phyloP scores from a whole-genome alignment of 2,329 filamentous ascomycete genomes.

The Penicillium brasilianum region DNA sequence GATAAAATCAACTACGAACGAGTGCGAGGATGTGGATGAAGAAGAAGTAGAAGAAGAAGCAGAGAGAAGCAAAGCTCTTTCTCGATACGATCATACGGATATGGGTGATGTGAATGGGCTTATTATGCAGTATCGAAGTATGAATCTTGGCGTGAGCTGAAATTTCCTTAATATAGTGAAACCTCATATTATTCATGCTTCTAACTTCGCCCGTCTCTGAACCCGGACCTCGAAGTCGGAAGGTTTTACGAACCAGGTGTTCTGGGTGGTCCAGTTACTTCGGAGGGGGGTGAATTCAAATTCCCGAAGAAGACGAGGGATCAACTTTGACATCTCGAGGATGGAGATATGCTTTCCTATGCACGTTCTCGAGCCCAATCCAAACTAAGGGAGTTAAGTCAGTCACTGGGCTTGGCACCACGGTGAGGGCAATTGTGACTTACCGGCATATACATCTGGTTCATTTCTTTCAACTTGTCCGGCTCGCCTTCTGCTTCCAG shows the following conservation, averaged over 20 bases:
- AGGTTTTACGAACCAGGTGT: slow-evolving; percentile 54
- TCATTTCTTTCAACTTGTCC: slow-evolving; percentile 40
- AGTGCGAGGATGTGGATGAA: neutral
- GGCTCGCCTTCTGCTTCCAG: slow-evolving; percentile 42
- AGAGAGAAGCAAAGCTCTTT: neutral
- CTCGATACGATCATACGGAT: slow-evolving; percentile 32
- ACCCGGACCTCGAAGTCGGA: slow-evolving; percentile 46
- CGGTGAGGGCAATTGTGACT: slow-evolving; percentile 19
- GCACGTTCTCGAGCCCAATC: slow-evolving; percentile 41
- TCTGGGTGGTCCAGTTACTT: slow-evolving; percentile 42
- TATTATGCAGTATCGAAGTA: slow-evolving; percentile 32
- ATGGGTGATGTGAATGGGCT: slow-evolving; percentile 33
- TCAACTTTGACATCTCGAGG: slow-evolving; percentile 46
- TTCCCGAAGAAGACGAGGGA: slow-evolving; percentile 39
- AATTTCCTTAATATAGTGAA: neutral
- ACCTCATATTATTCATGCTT: neutral
- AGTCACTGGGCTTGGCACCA: neutral
- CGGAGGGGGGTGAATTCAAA: slow-evolving; percentile 33
- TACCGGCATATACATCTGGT: slow-evolving; percentile 48
- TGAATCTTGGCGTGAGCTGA: slow-evolving; percentile 26
- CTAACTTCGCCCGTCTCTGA: neutral
- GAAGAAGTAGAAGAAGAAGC: slow-evolving; percentile 5
- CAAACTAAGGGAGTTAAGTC: slow-evolving; percentile 34
- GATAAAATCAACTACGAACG: slow-evolving; percentile 14
- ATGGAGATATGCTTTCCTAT: slow-evolving; percentile 46